Evolutionary conservation across 2,329 filamentous ascomycete species (phyloP).

Genomic region (Talaromyces sp.): DNA sequence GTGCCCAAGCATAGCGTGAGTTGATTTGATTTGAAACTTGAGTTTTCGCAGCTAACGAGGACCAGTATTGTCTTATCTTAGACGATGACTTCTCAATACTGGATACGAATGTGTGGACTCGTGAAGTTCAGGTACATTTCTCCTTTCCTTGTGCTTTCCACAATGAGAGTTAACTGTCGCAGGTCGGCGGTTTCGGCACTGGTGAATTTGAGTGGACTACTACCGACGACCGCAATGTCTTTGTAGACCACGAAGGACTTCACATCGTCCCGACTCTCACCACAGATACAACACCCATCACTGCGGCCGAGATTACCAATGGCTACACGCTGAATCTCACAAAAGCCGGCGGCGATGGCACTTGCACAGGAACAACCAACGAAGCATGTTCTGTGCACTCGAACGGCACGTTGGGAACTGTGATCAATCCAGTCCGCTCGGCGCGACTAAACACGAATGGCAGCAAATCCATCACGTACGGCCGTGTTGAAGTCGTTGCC

Average conservation of each 20-base stretch:
- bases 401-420: conserved; percentile 41
- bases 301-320: conserved; percentile 22
- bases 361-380: conserved; percentile 38
- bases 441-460: conserved; percentile 47
- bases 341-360: conserved; percentile 27
- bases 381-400: conserved; percentile 38
- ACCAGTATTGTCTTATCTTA: conserved; percentile 49
- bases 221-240: conserved; percentile 44
- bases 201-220: conserved; percentile 55
- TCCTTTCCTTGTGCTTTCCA: not conserved
- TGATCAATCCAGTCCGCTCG: conserved; percentile 49
- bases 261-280: conserved; percentile 54
- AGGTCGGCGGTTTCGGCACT: conserved; percentile 44
- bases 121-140: conserved; percentile 43
- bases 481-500: conserved; percentile 51
- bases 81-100: conserved; percentile 48
- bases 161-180: conserved; percentile 27
- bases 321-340: conserved; percentile 40
- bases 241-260: conserved; percentile 45
- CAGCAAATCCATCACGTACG: conserved; percentile 47
- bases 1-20: conserved; percentile 18
- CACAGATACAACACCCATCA: conserved; percentile 28
- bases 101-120: conserved; percentile 45
- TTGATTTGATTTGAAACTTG: not conserved
- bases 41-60: not conserved